Evolutionary conservation across 2,329 filamentous ascomycete genomes (phyloP).

Genomic region (Microcyclospora pomicola): DNA sequence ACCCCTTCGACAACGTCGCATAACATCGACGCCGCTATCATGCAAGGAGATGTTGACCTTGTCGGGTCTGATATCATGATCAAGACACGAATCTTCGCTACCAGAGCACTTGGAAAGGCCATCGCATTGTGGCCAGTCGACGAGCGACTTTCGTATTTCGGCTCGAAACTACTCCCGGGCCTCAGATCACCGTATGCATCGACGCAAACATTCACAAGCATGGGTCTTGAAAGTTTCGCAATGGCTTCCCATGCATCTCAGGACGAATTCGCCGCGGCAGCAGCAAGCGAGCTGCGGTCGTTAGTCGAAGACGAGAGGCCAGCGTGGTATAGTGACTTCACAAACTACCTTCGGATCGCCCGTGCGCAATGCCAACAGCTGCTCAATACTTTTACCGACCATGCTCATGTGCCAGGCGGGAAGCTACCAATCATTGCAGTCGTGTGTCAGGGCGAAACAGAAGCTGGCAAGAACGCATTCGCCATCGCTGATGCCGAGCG

Average conservation of each 20-base stretch:
- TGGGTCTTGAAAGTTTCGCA: conserved; percentile 81
- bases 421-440: conserved; percentile 73
- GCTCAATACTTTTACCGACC: conserved; percentile 80
- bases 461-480: conserved; percentile 86
- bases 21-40: conserved; percentile 96
- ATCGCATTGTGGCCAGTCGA: conserved; percentile 61
- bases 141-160: conserved; percentile 48
- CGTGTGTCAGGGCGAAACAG: conserved; percentile 82
- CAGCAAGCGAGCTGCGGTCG: conserved; percentile 51
- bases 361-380: conserved; percentile 84
- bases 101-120: conserved; percentile 71
- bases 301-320: conserved; percentile 76
- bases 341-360: conserved; percentile 77
- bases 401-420: conserved; percentile 62
- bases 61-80: conserved; percentile 82
- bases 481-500: conserved; percentile 78
- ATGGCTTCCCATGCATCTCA: conserved; percentile 33
- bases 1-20: conserved; percentile 48
- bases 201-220: conserved; percentile 69
- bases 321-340: conserved; percentile 72
- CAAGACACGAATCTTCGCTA: conserved; percentile 75
- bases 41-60: conserved; percentile 89
- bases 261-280: conserved; percentile 41
- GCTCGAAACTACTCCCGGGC: conserved; percentile 48
- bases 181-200: conserved; percentile 66